Base-by-base conservation (phyloP, 345 rosid genomes). In the Populus alba region DNA sequence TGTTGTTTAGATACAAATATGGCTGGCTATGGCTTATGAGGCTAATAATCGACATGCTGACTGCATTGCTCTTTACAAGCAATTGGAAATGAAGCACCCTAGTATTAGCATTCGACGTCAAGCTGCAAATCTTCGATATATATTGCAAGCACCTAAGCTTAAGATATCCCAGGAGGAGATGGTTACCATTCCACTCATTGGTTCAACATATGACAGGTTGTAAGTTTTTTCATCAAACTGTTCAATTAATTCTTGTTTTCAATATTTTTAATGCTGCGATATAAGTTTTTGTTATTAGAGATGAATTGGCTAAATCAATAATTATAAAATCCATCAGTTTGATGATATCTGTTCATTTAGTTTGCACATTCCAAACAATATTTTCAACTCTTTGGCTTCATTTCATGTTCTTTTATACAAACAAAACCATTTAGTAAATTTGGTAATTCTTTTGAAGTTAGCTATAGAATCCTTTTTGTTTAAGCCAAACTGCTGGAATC, bases 21-120 rank as follows among this genome's bases (percentile, higher is more conserved):
- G 99, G 99, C 85, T 95, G 69, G 99, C 96, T 37, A 93, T 95
- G 99, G 99, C 98, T 66, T 95, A 95, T 69, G 99, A 93, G 83
- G 98, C 99, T 68, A 93, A 91, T 81, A 90, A 91, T 72, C 96
- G 98, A 65, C 98, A 92, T 29, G 79, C 76, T 8, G 98, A 95
- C 81, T 93, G 99, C 88, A 93, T 95, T 80, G 89, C 86, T 73
- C 96, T 95, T 80, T 95, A 93, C 88, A 85, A 75, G 84, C 95
- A 93, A 82, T 74, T 95, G 86, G 99, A 95, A 89, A 82, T 80
- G 88, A 85, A 74, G 82, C 99, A 95, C 27, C 99, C 98, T 0
- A 88, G 87, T 78, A 68, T 81, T 78, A 90, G 92, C 85, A 95
- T 95, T 37, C 92, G 94, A 37, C 98, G 98, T 35, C 99, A 95